Evolutionary conservation across 176 grass and related monocot species (phyloP).

Genomic region (Musa schizocarpa): DNA sequence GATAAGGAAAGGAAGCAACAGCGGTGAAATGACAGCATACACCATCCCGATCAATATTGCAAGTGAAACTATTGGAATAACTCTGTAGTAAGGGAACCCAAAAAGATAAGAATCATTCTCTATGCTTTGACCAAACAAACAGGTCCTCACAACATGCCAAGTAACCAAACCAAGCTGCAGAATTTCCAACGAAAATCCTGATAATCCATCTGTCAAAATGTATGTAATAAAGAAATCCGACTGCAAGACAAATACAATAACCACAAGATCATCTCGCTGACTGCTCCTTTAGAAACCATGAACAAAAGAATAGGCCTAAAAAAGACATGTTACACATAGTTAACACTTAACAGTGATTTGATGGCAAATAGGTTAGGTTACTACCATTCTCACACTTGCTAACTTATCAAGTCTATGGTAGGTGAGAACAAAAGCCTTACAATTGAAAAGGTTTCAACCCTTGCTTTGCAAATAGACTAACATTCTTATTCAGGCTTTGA

Average conservation of each 20-base stretch:
- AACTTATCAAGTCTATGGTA: too few relatives aligned
- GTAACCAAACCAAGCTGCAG: slow-evolving; percentile 69
- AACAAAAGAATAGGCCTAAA: background rate
- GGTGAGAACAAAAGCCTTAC: too few relatives aligned
- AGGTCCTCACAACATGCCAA: slow-evolving; percentile 48
- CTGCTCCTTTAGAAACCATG: background rate
- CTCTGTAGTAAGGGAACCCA: slow-evolving; percentile 72
- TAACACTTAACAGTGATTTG: too few relatives aligned
- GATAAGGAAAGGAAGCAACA: slow-evolving; percentile 78
- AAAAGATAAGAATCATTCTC: slow-evolving; percentile 48
- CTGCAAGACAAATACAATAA: slow-evolving; percentile 31
- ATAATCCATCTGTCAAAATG: slow-evolving; percentile 84
- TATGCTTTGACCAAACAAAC: slow-evolving; percentile 24
- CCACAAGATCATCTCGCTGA: background rate
- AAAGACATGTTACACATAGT: background rate
- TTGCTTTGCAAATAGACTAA: too few relatives aligned
- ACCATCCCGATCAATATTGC: slow-evolving; percentile 79
- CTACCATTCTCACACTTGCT: too few relatives aligned
- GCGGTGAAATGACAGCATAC: slow-evolving; percentile 62
- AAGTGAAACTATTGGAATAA: slow-evolving; percentile 71
- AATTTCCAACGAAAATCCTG: slow-evolving; percentile 83
- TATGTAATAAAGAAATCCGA: slow-evolving; percentile 98
- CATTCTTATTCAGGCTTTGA: too few relatives aligned
- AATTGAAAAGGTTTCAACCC: too few relatives aligned
- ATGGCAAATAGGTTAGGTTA: too few relatives aligned